Evolutionary conservation across 169 alveolate genomes (phyloP).

Genomic region (Plasmodium billcollinsi): DNA sequence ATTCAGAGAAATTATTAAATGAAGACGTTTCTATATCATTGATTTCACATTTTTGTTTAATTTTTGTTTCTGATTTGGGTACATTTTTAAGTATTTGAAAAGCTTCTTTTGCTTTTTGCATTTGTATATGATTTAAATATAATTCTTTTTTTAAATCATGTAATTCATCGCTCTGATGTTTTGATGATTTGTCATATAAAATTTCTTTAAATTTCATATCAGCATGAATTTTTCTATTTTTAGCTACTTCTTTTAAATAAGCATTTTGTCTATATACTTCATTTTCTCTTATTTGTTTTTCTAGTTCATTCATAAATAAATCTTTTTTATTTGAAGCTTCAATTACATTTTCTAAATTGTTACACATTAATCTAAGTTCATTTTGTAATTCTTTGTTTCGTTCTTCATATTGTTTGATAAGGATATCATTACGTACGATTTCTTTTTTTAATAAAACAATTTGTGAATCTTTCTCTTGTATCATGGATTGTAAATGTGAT

Average conservation of each 20-base stretch:
- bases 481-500: conserved; percentile 63
- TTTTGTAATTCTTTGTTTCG: conserved; percentile 73
- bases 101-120: conserved; percentile 76
- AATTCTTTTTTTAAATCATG: conserved; percentile 68
- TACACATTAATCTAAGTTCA: conserved; percentile 72
- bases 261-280: conserved; percentile 77
- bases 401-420: conserved; percentile 67
- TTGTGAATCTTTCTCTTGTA: conserved; percentile 76
- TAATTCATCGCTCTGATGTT: conserved; percentile 41
- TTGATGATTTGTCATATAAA: conserved; percentile 60
- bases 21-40: conserved; percentile 6
- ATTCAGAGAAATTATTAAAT: conserved; percentile 28
- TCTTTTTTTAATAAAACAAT: conserved; percentile 73
- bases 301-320: conserved; percentile 72
- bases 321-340: conserved; percentile 77
- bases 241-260: conserved; percentile 75
- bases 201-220: conserved; percentile 76
- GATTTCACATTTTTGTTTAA: background rate
- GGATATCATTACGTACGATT: conserved; percentile 60
- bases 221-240: conserved; percentile 67
- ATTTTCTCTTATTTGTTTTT: conserved; percentile 75
- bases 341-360: conserved; percentile 73
- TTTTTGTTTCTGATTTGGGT: conserved; percentile 26
- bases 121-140: conserved; percentile 72
- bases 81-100: conserved; percentile 53